Evolutionary conservation across 164 flowering plant genomes (phyloP).

Genomic region (Houttuynia cordata): DNA sequence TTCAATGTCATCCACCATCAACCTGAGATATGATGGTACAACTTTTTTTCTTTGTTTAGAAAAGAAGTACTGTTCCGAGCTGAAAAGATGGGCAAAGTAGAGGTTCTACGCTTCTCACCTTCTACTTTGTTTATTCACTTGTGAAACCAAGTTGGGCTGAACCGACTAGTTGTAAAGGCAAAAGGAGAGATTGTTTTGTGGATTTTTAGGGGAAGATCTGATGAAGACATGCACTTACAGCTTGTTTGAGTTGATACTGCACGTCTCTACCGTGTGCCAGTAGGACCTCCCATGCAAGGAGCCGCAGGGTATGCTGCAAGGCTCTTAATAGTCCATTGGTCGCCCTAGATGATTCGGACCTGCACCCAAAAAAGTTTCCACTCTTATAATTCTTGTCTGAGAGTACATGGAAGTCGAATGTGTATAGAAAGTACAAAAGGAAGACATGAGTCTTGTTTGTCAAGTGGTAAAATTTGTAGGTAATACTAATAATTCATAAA

Average conservation of each 20-base stretch:
- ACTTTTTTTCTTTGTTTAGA: neutral
- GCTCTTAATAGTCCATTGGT: slow-evolving; percentile 21
- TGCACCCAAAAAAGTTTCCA: slow-evolving; percentile 4
- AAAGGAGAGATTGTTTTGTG: neutral
- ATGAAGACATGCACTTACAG: slow-evolving; percentile 28
- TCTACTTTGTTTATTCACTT: neutral
- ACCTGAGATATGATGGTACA: neutral
- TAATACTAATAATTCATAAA: no score
- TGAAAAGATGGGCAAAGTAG: neutral
- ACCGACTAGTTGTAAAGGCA: neutral
- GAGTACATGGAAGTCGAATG: no score
- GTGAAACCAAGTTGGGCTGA: neutral
- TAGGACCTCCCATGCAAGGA: slow-evolving; percentile 32
- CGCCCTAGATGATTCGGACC: slow-evolving; percentile 14
- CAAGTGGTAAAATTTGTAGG: no score
- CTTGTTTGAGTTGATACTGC: slow-evolving; percentile 17
- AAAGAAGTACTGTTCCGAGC: neutral
- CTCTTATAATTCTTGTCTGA: no score
- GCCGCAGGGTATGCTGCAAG: slow-evolving; percentile 29
- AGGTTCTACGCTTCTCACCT: neutral
- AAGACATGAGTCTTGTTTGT: no score
- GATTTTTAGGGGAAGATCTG: neutral
- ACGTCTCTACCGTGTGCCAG: slow-evolving; percentile 42
- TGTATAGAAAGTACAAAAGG: no score
- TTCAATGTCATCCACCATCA: neutral